Evolutionary conservation across 768 basidiomycete species (phyloP), one percentile per base, ranked within the genome.

Genomic region (Candolleomyces aberdarensis): DNA sequence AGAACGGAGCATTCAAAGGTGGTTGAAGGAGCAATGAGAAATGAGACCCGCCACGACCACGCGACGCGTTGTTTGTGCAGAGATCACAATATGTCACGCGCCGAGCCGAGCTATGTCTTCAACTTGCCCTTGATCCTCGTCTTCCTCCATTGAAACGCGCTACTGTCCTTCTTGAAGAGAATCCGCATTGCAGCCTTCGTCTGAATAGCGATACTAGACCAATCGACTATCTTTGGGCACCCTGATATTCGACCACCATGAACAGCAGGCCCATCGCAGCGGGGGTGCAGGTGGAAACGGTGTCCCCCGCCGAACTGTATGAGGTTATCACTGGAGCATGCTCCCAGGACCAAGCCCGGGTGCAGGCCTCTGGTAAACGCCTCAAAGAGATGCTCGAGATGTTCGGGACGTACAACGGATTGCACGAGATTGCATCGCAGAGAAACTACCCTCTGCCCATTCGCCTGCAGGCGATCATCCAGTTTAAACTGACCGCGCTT

Each of bases 391-490:
- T 92, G 71, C 74, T 89, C 26, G 84, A 87, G 53, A 81, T 84
- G 74, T 79, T 85, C 53, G 92, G 92, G 46, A 84, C 88, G 0
- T 89, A 83, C 66, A 85, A 90, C 67, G 81, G 82, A 19, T 77
- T 94, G 52, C 85, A 90, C 65, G 83, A 87, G 64, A 91, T 94
- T 71, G 89, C 91, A 22, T 78, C 84, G 31, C 81, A 85, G 65
- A 76, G 74, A 63, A 72, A 78, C 1, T 71, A 87, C n/a, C 87
- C 90, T 14, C 71, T 89, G 41, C 75, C 76, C 15, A 82, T 94
- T 54, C 85, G 94, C 46, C 83, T 90, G 65, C 90, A 91, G 70
- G 86, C 89, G 26, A 91, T 93, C 63, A 89, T 96, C 58, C 92
- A 94, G 68, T 90, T 95, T 77, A 96, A 96, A 75, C 96, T 95